Conservation (phyloP, 2,329 filamentous ascomycete species). For the Venturia aucupariae region DNA sequence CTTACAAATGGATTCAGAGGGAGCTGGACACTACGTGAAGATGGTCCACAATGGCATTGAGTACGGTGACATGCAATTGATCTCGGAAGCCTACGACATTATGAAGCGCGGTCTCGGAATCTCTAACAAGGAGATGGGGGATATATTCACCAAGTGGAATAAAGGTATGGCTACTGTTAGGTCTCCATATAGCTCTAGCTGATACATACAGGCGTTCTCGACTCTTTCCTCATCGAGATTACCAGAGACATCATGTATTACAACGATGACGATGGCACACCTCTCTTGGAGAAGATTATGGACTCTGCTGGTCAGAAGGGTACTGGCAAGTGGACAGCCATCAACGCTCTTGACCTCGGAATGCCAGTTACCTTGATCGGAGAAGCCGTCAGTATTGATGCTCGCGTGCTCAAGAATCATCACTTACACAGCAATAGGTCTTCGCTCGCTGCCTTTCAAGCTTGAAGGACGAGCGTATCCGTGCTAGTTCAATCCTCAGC, state of each 20-base stretch:
- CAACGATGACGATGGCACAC: constrained; percentile 86
- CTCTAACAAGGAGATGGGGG: constrained; percentile 86
- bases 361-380: constrained; percentile 98
- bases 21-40: constrained; percentile 99
- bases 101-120: constrained; percentile 96
- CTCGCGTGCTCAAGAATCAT: background rate
- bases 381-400: constrained; percentile 50
- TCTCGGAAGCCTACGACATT: constrained; percentile 99
- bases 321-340: constrained; percentile 85
- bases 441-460: constrained; percentile 89
- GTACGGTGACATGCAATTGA: constrained; percentile 99
- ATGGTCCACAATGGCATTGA: constrained; percentile 99
- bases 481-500: constrained; percentile 68
- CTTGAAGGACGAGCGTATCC: constrained; percentile 82
- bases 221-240: constrained; percentile 99
- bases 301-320: constrained; percentile 98
- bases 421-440: constrained; percentile 37
- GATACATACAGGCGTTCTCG: constrained; percentile 62
- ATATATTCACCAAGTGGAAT: constrained; percentile 94
- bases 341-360: constrained; percentile 96
- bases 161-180: constrained; percentile 47
- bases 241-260: constrained; percentile 97
- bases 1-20: constrained; percentile 39
- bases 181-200: no score
- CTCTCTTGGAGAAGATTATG: constrained; percentile 97